Evolutionary conservation across 768 basidiomycete species (phyloP).

Genomic region (Boletellus emodensis): DNA sequence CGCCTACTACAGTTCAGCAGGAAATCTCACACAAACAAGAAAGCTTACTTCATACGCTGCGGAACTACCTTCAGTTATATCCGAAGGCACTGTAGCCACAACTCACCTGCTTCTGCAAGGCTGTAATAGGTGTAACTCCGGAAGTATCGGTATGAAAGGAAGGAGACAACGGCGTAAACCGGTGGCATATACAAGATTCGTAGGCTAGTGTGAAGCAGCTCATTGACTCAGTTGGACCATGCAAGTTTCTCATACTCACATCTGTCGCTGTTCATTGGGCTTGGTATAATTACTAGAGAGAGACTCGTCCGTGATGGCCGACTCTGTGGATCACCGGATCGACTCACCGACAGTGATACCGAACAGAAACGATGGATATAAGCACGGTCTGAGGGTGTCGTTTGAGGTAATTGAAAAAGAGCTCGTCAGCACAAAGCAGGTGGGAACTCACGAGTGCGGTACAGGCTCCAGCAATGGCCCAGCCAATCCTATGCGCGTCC

Average conservation of each 20-base stretch:
- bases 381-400: conserved; percentile 47
- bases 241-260: conserved; percentile 42
- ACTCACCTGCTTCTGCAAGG: conserved; percentile 47
- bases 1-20: conserved; percentile 44
- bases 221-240: neutral
- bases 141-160: conserved; percentile 83
- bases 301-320: neutral
- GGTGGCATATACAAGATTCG: conserved; percentile 83
- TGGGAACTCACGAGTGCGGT: conserved; percentile 45
- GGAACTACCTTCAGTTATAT: conserved; percentile 20
- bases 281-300: conserved; percentile 64
- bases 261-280: conserved; percentile 72
- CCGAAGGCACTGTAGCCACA: conserved; percentile 5
- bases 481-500: conserved; percentile 65
- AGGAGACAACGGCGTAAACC: conserved; percentile 77
- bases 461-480: conserved; percentile 66
- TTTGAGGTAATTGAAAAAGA: neutral
- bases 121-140: conserved; percentile 67
- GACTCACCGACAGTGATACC: conserved; percentile 61
- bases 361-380: conserved; percentile 53
- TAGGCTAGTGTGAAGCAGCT: conserved; percentile 40
- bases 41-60: conserved; percentile 63
- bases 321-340: neutral
- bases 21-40: conserved; percentile 1
- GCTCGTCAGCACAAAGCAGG: neutral